These are phyloP conservation scores for Pisolithus albus DNA, from an alignment of 768 basidiomycete species.

Conservation along the genomic window DNA sequence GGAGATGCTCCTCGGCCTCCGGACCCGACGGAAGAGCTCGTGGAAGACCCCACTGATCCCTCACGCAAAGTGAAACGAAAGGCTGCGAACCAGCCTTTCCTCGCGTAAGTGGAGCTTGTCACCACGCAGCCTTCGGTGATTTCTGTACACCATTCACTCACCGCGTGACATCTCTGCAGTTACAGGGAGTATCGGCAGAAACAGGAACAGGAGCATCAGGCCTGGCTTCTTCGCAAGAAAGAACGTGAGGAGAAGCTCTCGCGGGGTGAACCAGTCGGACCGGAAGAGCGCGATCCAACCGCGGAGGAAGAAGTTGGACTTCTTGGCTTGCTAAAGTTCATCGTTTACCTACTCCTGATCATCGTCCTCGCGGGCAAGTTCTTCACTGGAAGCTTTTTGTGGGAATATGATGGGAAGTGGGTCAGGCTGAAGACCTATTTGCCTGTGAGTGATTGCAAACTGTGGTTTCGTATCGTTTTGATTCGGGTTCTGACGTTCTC, in stretches of 20 bases:
- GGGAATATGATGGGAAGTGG: constrained; percentile 75
- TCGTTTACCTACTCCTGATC: constrained; percentile 49
- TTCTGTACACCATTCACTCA: not conserved
- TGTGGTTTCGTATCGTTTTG: not conserved
- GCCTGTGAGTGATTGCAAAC: constrained; percentile 40
- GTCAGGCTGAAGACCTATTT: constrained; percentile 51
- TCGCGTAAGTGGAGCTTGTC: constrained; percentile 49
- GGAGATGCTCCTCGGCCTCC: constrained; percentile 31
- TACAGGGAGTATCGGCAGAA: constrained; percentile 61
- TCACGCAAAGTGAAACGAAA: constrained; percentile 73
- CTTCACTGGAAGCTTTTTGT: constrained; percentile 78
- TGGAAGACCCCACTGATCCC: constrained; percentile 56
- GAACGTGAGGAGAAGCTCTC: constrained; percentile 68
- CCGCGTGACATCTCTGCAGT: constrained; percentile 29
- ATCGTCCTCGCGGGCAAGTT: constrained; percentile 67
- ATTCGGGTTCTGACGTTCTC: not conserved
- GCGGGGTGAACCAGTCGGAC: constrained; percentile 65
- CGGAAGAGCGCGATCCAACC: constrained; percentile 69
- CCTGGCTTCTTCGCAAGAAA: constrained; percentile 64
- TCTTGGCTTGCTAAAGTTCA: constrained; percentile 61
- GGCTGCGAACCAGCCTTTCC: constrained; percentile 78
- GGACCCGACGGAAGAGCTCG: constrained; percentile 41
- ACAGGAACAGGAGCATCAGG: constrained; percentile 53
- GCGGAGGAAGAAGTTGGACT: constrained; percentile 59
- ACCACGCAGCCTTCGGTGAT: not conserved